These are phyloP conservation scores for Colletotrichum tabaci DNA, from an alignment of 2,329 filamentous ascomycete genomes.

Conservation along the genomic window DNA sequence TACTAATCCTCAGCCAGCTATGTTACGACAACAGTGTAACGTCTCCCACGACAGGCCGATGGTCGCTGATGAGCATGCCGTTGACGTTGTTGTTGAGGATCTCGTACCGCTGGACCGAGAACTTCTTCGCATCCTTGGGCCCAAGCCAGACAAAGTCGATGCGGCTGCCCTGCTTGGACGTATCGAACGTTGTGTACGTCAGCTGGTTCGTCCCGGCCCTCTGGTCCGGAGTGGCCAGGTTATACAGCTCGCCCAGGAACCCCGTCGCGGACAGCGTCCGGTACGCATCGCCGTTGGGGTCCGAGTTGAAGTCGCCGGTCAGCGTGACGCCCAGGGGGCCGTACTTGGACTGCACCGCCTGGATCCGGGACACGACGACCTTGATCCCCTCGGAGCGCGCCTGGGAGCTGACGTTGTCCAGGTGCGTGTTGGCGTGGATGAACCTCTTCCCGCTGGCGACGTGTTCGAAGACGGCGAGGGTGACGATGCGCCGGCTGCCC, in stretches of 20 bases:
- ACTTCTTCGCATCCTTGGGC: slow-evolving; percentile 51
- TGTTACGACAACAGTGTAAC: slow-evolving; percentile 48
- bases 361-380: slow-evolving; percentile 57
- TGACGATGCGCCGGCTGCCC: slow-evolving; percentile 61
- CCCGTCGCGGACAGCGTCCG: slow-evolving; percentile 47
- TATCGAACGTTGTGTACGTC: slow-evolving; percentile 76
- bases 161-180: slow-evolving; percentile 59
- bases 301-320: slow-evolving; percentile 67
- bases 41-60: slow-evolving; percentile 77
- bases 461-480: slow-evolving; percentile 63
- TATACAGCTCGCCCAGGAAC: slow-evolving; percentile 54
- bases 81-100: slow-evolving; percentile 68
- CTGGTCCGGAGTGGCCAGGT: slow-evolving; percentile 46
- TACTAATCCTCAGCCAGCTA: not conserved
- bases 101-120: slow-evolving; percentile 64
- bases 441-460: slow-evolving; percentile 54
- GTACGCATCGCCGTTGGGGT: slow-evolving; percentile 53
- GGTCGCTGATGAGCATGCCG: slow-evolving; percentile 73
- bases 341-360: slow-evolving; percentile 43
- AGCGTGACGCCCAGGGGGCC: slow-evolving; percentile 57
- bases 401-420: slow-evolving; percentile 63
- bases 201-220: slow-evolving; percentile 50
- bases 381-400: slow-evolving; percentile 61
- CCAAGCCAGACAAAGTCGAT: slow-evolving; percentile 78
- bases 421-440: slow-evolving; percentile 66